Base-by-base conservation (phyloP, 2,329 filamentous ascomycete genomes). In the Onygenales sp. region DNA sequence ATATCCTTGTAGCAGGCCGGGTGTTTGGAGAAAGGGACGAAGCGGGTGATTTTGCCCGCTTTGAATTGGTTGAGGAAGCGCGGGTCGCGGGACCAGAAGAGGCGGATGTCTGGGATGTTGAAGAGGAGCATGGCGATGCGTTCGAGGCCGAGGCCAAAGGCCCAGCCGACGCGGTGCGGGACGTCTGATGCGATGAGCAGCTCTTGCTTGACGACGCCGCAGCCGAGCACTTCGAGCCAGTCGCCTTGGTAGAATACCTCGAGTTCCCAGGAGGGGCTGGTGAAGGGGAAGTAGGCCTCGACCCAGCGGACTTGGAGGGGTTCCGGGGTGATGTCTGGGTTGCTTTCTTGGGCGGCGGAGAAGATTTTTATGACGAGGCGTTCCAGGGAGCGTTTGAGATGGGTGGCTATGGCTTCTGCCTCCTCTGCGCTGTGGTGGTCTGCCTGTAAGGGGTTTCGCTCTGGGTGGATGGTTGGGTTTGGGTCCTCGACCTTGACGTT, bases 91-190 rank as follows among this genome's bases (percentile, higher is more conserved):
- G 88, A 94, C 93, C 93, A 98, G 75, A 98, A 97, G 4, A 97
- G 82, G 10, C 93, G 85, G 61, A 98, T 98, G 66, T 98, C 93
- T 0, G 91, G 89, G 55, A 98, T 95, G 55, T 88, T 86, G 75
- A 96, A 98, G 27, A 98, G 81, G 37, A 98, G 81, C 93, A 98
- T 98, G 56, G 93, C 92, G 58, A 98, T 92, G 56, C 93, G 83
- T 70, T 98, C 93, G 32, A 98, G 80, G 2, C 93, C 93, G 14
- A 97, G 77, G 37, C 93, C 93, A 70, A 97, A 98, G 0, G 93
- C 93, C 93, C 93, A 98, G 4, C 91, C 92, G 2, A 95, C 71
- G 63, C 88, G 83, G 52, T 81, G 74, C 3, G 87, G 83, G 45
- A 89, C 83, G 49, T 83, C 86, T 0, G 92, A 90, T 52, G 87